Evolutionary conservation across 2,329 filamentous ascomycete species (phyloP).

Genomic region (Cryphonectria japonica): DNA sequence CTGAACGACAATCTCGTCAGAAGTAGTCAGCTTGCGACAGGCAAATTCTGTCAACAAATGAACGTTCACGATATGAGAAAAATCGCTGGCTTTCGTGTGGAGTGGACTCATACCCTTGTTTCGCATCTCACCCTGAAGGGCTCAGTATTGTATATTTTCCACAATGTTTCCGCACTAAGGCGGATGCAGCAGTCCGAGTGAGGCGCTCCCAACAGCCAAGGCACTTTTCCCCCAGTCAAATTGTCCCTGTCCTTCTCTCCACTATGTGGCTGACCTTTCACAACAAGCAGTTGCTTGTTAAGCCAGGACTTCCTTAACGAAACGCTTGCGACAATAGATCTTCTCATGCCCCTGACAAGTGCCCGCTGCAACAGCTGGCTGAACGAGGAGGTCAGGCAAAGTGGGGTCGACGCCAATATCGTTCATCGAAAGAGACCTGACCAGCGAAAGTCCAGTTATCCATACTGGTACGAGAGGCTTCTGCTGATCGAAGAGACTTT

Average conservation of each 20-base stretch:
- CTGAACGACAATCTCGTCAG: neutral
- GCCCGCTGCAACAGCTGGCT: neutral
- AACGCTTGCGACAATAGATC: neutral
- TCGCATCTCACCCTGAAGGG: conserved; percentile 1
- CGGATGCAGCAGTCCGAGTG: conserved; percentile 1
- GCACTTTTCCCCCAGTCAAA: too few species aligned
- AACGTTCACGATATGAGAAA: conserved; percentile 1
- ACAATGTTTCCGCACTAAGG: conserved; percentile 1
- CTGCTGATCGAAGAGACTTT: neutral
- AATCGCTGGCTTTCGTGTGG: neutral
- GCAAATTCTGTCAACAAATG: neutral
- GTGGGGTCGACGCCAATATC: neutral
- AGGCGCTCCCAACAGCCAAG: neutral
- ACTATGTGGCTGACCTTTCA: neutral
- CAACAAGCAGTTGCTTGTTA: neutral
- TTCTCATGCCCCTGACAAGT: conserved; percentile 4
- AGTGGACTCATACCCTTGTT: neutral
- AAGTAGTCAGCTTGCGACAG: neutral
- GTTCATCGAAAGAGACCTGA: neutral
- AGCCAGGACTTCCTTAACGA: neutral
- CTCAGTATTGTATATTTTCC: neutral
- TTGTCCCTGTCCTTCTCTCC: neutral
- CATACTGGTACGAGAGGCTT: neutral
- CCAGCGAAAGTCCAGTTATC: neutral
- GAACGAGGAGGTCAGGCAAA: neutral